Evolutionary conservation across 768 basidiomycete species (phyloP).

Genomic region (Mycena vulgaris): DNA sequence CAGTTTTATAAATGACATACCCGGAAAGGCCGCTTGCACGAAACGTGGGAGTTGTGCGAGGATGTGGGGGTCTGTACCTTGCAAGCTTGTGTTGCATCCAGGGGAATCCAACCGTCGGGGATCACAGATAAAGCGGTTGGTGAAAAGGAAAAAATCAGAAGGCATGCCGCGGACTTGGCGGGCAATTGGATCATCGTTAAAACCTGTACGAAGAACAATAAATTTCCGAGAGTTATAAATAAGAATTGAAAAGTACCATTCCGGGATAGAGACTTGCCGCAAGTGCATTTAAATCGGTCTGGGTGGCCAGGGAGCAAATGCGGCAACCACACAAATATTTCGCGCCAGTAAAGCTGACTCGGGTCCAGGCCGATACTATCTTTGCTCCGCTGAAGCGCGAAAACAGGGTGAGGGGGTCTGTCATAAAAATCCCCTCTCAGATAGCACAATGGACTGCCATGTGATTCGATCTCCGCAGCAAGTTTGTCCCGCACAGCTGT

Average conservation of each 20-base stretch:
- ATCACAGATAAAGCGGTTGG: conserved; percentile 5
- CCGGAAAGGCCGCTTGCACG: conserved; percentile 16
- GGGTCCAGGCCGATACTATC: neutral
- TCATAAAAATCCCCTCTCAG: conserved; percentile 14
- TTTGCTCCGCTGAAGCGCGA: neutral
- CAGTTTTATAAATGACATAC: neutral
- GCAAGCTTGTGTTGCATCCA: neutral
- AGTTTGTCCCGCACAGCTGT: neutral
- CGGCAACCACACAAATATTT: conserved; percentile 15
- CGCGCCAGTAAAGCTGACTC: neutral
- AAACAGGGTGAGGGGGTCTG: neutral
- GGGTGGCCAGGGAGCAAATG: conserved; percentile 20
- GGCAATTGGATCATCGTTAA: conserved; percentile 4
- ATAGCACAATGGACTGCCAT: conserved; percentile 6
- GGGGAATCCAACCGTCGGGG: neutral
- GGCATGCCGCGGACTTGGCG: neutral
- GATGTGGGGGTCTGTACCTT: conserved; percentile 4
- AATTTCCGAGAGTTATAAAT: neutral
- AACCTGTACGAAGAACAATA: neutral
- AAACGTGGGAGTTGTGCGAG: neutral
- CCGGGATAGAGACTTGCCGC: conserved; percentile 4
- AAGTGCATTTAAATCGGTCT: conserved; percentile 25
- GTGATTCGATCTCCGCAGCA: neutral
- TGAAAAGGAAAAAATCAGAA: neutral
- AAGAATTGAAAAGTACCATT: conserved; percentile 17